Evolutionary conservation across 208 protist genomes (phyloP).

Genomic region (Wallacemonas rigidus): DNA sequence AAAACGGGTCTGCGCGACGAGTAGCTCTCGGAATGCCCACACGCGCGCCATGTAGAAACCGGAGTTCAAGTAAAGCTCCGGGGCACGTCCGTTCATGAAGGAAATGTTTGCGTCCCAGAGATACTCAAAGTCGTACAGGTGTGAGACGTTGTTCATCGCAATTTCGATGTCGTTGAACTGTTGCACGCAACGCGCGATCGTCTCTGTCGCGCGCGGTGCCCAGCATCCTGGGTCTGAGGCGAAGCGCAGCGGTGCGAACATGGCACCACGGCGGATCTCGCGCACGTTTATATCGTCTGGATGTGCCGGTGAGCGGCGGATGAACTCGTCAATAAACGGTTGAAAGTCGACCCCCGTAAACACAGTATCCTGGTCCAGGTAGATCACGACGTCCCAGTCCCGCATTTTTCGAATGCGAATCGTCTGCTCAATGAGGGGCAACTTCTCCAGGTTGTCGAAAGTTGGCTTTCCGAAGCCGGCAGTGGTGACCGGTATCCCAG

Average conservation of each 20-base stretch:
- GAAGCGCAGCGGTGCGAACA: constrained; percentile 5
- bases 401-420: neutral
- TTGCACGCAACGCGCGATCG: neutral
- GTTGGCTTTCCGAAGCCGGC: neutral
- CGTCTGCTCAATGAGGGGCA: neutral
- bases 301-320: constrained; percentile 7
- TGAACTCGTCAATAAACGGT: constrained; percentile 8
- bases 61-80: constrained; percentile 11
- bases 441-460: neutral
- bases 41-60: constrained; percentile 16
- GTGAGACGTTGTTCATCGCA: neutral
- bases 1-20: neutral
- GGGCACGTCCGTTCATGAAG: neutral
- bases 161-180: neutral
- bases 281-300: constrained; percentile 13
- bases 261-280: constrained; percentile 5
- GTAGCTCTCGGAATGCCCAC: constrained; percentile 8
- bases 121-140: constrained; percentile 10
- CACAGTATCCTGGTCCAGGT: constrained; percentile 5
- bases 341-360: constrained; percentile 9
- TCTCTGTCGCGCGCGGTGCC: neutral
- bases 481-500: constrained; percentile 1
- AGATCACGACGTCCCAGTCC: constrained; percentile 13
- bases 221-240: constrained; percentile 11
- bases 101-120: constrained; percentile 15